Evolutionary conservation across 1,284 basidiomycete species (phyloP), one percentile per base, ranked within the genome.

Genomic region (Microstroma glucosiphilum): DNA sequence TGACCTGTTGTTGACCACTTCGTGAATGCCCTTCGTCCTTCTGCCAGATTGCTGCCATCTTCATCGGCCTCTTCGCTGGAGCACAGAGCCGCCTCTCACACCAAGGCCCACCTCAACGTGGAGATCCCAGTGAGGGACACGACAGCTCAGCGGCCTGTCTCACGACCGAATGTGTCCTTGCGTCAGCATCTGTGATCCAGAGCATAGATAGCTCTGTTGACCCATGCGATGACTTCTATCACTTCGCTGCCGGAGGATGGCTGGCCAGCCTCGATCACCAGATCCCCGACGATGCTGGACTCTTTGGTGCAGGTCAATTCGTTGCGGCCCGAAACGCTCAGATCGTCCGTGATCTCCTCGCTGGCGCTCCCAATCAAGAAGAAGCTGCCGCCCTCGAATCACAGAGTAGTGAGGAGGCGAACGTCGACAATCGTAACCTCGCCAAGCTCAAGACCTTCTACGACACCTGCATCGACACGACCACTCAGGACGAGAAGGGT

Each of bases 201-300:
- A 86, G 87, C 1, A 82, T 98, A 56, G 92, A 98, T 79, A 84
- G 85, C 13, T 83, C 87, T 2, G 84, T 89, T 69, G 90, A 97
- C 79, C 94, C 94, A 0, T 98, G 94, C 81, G 90, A 96, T 70
- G 88, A 93, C 80, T 97, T 97, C 79, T 96, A 94, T 79, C 85
- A 88, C 67, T 98, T 89, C 80, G 86, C 91, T 17, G 73, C 70
- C 57, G 75, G 75, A 65, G 65, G 78, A 51, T 80, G 71, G 72
- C 70, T 65, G 26, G 67, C 62, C 6, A 25, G 13, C 25, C 21
- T 26, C 6, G 19, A 64, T 2, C 77, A 75, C 54, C 69, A 71
- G 23, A 76, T 72, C 40, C 75, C 71, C 21, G 62, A 40, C 30
- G 62, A 89, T 86, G 85, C 63, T 17, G 68, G 68, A 59, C 72